These are phyloP conservation scores for Phytophthora melonis DNA, from an alignment of 352 stramenopile genomes.

Conservation along the genomic window DNA sequence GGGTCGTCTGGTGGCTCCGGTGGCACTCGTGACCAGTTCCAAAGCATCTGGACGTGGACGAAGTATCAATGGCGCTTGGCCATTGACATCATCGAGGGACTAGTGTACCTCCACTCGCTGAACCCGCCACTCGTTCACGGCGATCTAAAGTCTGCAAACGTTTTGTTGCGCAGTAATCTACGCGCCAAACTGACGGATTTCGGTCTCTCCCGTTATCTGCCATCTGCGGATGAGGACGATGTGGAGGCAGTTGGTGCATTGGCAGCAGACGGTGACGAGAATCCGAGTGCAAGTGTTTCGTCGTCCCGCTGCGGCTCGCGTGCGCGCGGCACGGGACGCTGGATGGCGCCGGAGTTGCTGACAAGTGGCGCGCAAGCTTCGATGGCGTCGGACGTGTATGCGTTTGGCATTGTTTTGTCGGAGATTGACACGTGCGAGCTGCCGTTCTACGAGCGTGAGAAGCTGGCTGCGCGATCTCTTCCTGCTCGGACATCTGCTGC, in stretches of 20 bases:
- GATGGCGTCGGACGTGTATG: constrained; percentile 90
- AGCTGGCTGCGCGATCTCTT: constrained; percentile 13
- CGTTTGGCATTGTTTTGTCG: constrained; percentile 83
- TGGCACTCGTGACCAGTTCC: constrained; percentile 29
- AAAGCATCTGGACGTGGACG: constrained; percentile 55
- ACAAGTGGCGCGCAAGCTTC: constrained; percentile 67
- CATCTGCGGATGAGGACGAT: constrained; percentile 13
- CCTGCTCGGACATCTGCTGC: constrained; percentile 16
- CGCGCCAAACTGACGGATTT: constrained; percentile 56
- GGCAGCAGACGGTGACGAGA: background rate
- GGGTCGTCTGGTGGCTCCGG: constrained; percentile 9
- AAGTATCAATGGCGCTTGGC: constrained; percentile 51
- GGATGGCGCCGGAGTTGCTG: constrained; percentile 90
- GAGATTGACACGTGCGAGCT: constrained; percentile 80
- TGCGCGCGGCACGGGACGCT: constrained; percentile 67
- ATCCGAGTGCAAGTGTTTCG: background rate
- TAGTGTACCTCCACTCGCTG: constrained; percentile 60
- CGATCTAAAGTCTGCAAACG: constrained; percentile 52
- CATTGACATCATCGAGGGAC: constrained; percentile 56
- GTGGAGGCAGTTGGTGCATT: background rate
- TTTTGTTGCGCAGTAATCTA: constrained; percentile 46
- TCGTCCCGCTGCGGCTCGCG: constrained; percentile 26
- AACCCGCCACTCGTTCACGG: constrained; percentile 48
- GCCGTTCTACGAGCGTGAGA: constrained; percentile 60
- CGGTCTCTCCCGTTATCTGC: constrained; percentile 48